A percentile compares a stretch with the other conserved stretches of the same genome.
These are phyloP conservation scores for Hypoxylon sp. DNA, from an alignment of 2,329 filamentous ascomycete genomes.

Conservation along the genomic window DNA sequence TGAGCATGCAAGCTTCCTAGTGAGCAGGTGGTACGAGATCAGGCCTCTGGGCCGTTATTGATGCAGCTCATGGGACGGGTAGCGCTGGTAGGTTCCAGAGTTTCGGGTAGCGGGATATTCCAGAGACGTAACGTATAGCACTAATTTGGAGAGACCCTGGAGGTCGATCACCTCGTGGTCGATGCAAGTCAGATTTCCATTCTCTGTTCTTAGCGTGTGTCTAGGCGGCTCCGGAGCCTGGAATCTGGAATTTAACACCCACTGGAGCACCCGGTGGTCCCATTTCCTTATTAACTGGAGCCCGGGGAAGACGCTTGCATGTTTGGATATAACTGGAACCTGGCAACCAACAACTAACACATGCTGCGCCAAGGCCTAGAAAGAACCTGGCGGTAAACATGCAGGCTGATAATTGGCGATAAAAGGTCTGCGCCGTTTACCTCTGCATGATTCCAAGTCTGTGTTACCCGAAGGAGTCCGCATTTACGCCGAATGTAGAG, in stretches of 20 bases:
- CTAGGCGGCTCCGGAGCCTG: constrained; percentile 14
- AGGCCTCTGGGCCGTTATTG: constrained; percentile 12
- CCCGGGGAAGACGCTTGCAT: constrained; percentile 17
- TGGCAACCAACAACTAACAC: constrained; percentile 9
- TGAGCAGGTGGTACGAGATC: not conserved
- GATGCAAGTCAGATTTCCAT: constrained; percentile 27
- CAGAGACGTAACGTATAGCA: constrained; percentile 20
- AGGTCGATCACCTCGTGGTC: constrained; percentile 41
- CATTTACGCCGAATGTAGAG: constrained; percentile 35
- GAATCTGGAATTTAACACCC: constrained; percentile 11
- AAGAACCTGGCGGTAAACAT: constrained; percentile 20
- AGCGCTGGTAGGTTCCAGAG: constrained; percentile 29
- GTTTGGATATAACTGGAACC: constrained; percentile 4
- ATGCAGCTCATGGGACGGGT: constrained; percentile 10
- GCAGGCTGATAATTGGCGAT: not conserved
- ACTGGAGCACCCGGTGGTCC: constrained; percentile 17
- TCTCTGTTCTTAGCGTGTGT: not conserved
- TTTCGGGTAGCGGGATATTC: constrained; percentile 38
- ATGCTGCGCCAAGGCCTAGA: constrained; percentile 16
- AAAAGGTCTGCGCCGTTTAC: constrained; percentile 12
- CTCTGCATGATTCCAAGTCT: constrained; percentile 4
- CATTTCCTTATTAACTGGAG: constrained; percentile 16
- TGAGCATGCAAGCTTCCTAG: constrained; percentile 1
- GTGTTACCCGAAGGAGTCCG: constrained; percentile 27
- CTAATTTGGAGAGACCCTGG: constrained; percentile 10